Conservation (phyloP, 2,329 filamentous ascomycete genomes). For the Ophiostoma ips region DNA sequence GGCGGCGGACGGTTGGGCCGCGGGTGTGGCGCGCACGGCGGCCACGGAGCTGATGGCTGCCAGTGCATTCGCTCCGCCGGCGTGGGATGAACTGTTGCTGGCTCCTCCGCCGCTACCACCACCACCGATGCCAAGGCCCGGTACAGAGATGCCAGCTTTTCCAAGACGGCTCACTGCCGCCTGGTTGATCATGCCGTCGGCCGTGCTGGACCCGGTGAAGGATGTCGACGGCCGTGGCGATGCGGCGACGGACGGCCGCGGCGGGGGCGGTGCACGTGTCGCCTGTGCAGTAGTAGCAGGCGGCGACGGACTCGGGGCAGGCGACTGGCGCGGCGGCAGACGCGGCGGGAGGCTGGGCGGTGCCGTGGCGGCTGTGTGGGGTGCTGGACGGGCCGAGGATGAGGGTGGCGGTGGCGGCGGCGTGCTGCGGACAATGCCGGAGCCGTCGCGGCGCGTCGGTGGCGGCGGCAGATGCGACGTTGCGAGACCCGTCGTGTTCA, state of each 20-base stretch:
- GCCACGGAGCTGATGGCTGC: conserved; percentile 7
- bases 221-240: background rate
- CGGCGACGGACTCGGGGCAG: background rate
- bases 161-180: conserved; percentile 53
- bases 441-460: conserved; percentile 39
- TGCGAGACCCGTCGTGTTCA: conserved; percentile 56
- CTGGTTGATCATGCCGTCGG: conserved; percentile 26
- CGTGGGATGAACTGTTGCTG: background rate
- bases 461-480: conserved; percentile 59
- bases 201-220: background rate
- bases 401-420: conserved; percentile 16
- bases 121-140: conserved; percentile 57
- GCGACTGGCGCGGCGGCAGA: conserved; percentile 15
- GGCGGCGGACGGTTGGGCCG: background rate
- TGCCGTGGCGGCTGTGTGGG: background rate
- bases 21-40: background rate
- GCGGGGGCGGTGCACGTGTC: conserved; percentile 16
- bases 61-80: background rate
- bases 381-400: conserved; percentile 4
- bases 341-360: conserved; percentile 9
- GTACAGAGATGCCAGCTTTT: conserved; percentile 63
- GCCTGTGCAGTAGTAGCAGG: conserved; percentile 7
- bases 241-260: background rate
- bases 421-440: conserved; percentile 21
- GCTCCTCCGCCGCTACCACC: conserved; percentile 13